These are phyloP conservation scores for Kodamaea fukazawae DNA, from an alignment of 805 yeast species.

Conservation along the genomic window DNA sequence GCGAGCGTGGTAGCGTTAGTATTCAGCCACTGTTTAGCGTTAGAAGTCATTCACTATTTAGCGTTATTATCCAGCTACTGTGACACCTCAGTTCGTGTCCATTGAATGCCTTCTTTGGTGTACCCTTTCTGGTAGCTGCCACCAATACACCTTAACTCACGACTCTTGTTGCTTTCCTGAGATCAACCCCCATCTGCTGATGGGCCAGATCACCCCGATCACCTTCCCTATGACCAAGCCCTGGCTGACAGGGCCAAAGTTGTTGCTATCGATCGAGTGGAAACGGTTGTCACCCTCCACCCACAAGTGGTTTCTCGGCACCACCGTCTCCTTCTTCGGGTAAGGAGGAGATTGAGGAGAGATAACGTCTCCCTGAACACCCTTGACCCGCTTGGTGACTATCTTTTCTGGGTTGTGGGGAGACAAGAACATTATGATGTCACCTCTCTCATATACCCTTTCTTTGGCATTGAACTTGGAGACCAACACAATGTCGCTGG, in stretches of 20 bases:
- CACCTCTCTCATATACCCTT: slow-evolving; percentile 51
- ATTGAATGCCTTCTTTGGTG: no score
- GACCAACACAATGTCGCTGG: slow-evolving; percentile 62
- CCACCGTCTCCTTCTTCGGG: slow-evolving; percentile 55
- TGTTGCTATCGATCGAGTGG: slow-evolving; percentile 81
- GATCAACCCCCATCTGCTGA: no score
- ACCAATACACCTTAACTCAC: no score
- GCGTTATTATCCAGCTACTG: no score
- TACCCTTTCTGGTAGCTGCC: no score
- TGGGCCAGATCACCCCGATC: slow-evolving; percentile 66
- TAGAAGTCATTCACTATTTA: no score
- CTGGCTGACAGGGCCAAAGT: slow-evolving; percentile 82
- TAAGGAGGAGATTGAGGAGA: slow-evolving; percentile 58
- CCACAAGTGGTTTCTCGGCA: slow-evolving; percentile 87
- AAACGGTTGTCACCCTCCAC: slow-evolving; percentile 86
- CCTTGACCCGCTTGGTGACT: slow-evolving; percentile 80
- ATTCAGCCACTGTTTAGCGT: no score
- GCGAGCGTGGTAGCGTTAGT: no score
- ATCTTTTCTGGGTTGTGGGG: slow-evolving; percentile 77
- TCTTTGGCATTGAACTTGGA: slow-evolving; percentile 60
- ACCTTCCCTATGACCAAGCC: slow-evolving; percentile 82
- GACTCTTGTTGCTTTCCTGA: no score
- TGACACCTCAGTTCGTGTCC: no score
- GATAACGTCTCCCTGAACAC: slow-evolving; percentile 67
- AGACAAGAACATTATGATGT: slow-evolving; percentile 72